Evolutionary conservation across 257 asterid species (phyloP).

Genomic region (Lycium ferocissimum): DNA sequence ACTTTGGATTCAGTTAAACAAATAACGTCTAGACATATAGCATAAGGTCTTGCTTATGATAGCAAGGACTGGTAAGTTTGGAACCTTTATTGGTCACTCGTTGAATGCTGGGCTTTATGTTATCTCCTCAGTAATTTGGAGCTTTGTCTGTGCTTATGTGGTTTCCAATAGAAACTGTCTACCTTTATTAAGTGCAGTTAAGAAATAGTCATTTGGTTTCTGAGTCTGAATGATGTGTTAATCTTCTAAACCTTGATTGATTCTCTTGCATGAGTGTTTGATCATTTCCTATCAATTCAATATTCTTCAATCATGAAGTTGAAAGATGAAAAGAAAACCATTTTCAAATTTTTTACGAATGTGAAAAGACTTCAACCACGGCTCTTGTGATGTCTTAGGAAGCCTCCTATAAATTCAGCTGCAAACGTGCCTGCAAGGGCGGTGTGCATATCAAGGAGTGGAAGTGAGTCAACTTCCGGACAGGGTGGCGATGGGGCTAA

Average conservation of each 20-base stretch:
- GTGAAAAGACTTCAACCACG: not conserved
- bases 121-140: not conserved
- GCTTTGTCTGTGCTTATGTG: not conserved
- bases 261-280: not conserved
- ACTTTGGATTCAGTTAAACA: not conserved
- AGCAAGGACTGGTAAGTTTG: not conserved
- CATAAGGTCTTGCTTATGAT: not conserved
- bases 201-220: not conserved
- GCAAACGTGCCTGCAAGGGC: conserved; percentile 83
- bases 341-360: not conserved
- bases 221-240: not conserved
- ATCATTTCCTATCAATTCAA: not conserved
- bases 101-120: not conserved
- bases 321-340: not conserved
- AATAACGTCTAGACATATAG: not conserved
- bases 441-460: conserved; percentile 57
- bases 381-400: conserved; percentile 50
- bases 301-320: not conserved
- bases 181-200: not conserved
- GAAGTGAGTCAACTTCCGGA: conserved; percentile 53
- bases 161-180: not conserved
- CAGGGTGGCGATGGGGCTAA: conserved; percentile 50
- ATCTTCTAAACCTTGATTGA: not conserved
- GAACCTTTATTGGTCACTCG: not conserved
- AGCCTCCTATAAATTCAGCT: conserved; percentile 59